Base-by-base conservation (phyloP, 2,329 filamentous ascomycete genomes). In the Fusarium metavorans region DNA sequence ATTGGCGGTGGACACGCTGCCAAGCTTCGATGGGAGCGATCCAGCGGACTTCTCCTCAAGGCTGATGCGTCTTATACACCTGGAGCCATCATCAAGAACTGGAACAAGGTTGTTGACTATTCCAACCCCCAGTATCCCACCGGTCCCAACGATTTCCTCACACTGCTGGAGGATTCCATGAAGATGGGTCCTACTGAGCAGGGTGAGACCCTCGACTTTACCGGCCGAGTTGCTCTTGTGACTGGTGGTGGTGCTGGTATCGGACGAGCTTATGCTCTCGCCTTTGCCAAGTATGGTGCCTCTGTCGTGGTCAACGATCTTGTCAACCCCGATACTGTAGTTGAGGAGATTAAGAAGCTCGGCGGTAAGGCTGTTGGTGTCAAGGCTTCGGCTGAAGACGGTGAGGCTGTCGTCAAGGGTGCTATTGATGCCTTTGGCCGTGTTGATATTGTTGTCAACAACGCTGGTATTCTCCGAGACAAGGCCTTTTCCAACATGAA, bases 401-500 rank as follows among this genome's bases (percentile, higher is more conserved):
- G 97, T 56, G 95, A 98, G 65, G 89, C 89, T 43, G 94, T 98
- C 56, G 92, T 99, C 79, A 97, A 98, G 89, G 92, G 91, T 67
- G 96, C 96, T 66, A 97, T 99, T 80, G 96, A 98, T 81, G 92
- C 93, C 45, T 98, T 94, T 82, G 97, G 97, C 79, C 94, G 97
- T 79, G 90, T 99, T 79, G 97, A 99, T 82, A 95, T 99, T 73
- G 85, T 99, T 74, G 90, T 99, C 87, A 99, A 99, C 91, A 99
- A 99, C 81, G 97, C 97, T 63, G 97, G 97, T 81, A 99, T 99
- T 78, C 91, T 99, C 64, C 92, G 97, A 58, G 97, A 99, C 88
- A 98, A 98, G 91, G 95, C 97, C 45, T 99, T 99, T 84, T 89
- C 89, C 84, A 98, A 98, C 88, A 98, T 99, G 96, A 94, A 95